Percentiles rank a stretch among this genome's conserved stretches.
Evolutionary conservation across 176 grass and related monocot species (phyloP).

Genomic region (Carex pumila): DNA sequence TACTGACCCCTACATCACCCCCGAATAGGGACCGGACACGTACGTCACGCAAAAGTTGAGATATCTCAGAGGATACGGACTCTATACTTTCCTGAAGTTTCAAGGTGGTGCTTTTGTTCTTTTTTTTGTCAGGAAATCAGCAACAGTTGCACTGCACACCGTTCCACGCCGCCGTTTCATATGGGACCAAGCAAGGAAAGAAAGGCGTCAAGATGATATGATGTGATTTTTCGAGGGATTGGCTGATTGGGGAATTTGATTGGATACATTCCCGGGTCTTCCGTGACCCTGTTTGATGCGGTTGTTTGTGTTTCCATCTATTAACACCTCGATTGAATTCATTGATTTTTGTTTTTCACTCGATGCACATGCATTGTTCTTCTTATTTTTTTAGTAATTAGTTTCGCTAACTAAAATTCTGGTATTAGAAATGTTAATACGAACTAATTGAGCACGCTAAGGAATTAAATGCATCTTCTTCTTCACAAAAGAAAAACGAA

Average conservation of each 20-base stretch:
- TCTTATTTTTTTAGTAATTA: neutral
- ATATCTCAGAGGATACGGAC: too few species aligned
- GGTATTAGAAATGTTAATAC: neutral
- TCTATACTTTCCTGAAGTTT: constrained; percentile 14
- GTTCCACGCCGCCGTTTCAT: neutral
- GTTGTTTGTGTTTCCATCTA: neutral
- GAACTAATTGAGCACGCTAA: neutral
- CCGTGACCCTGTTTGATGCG: neutral
- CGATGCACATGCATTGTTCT: neutral
- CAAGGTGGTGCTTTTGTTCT: neutral
- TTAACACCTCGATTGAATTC: neutral
- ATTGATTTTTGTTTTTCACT: neutral
- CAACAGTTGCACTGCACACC: neutral
- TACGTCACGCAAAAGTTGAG: too few species aligned
- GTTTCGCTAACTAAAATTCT: neutral
- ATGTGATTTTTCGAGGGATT: neutral
- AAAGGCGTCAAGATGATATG: neutral
- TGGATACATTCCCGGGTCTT: neutral
- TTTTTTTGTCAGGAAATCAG: neutral
- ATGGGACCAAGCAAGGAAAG: neutral
- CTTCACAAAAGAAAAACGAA: neutral
- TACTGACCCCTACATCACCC: too few species aligned
- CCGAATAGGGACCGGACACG: too few species aligned
- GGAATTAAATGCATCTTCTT: neutral
- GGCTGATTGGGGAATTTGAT: neutral